These are phyloP conservation scores for Sphagnum tenellum DNA, from an alignment of 225 moss, liverwort and hornwort species.

Conservation along the genomic window DNA sequence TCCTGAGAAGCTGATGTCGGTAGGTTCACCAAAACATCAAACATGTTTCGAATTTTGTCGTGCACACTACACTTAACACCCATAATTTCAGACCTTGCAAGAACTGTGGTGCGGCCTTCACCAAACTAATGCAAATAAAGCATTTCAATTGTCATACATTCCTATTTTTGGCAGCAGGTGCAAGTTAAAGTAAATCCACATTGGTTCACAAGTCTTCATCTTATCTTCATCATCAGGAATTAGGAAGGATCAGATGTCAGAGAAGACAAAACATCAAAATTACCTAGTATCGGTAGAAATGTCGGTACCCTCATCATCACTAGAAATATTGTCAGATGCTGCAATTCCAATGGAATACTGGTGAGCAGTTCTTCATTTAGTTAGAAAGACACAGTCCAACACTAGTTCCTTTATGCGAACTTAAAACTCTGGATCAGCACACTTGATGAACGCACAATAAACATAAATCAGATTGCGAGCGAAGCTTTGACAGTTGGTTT, in stretches of 20 bases:
- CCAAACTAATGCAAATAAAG: too few relatives aligned
- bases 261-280: too few relatives aligned
- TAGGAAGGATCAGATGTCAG: too few relatives aligned
- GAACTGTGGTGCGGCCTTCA: too few relatives aligned
- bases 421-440: background rate
- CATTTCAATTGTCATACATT: too few relatives aligned
- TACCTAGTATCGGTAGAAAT: slow-evolving; percentile 41
- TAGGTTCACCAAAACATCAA: slow-evolving; percentile 61
- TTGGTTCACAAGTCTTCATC: too few relatives aligned
- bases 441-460: background rate
- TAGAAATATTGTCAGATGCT: slow-evolving; percentile 41
- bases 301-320: slow-evolving; percentile 63
- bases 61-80: slow-evolving; percentile 33
- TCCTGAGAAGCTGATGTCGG: slow-evolving; percentile 47
- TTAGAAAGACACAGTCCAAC: background rate
- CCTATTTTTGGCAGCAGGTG: too few relatives aligned
- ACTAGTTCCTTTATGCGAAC: too few relatives aligned
- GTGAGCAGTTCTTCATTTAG: background rate
- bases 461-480: background rate
- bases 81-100: too few relatives aligned
- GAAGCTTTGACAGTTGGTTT: background rate
- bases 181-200: too few relatives aligned
- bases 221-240: too few relatives aligned
- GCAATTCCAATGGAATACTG: slow-evolving; percentile 8
- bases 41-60: slow-evolving; percentile 60